A percentile compares a stretch with the other conserved stretches of the same genome.
Evolutionary conservation across 1,284 basidiomycete genomes (phyloP).

Genomic region (Cutaneotrichosporon cutaneum): DNA sequence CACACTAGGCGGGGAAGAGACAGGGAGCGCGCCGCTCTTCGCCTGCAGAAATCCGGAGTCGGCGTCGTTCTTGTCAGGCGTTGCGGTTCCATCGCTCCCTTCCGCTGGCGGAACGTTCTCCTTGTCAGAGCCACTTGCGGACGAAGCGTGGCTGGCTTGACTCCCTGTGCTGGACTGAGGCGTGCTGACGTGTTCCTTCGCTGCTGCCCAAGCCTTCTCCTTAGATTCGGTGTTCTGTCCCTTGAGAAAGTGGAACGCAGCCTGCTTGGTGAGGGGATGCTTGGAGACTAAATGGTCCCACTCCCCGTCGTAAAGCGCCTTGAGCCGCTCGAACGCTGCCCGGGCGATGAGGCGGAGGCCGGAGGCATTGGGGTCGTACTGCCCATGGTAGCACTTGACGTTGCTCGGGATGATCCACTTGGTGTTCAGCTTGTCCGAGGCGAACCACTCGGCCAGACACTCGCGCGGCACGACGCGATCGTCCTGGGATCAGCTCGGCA

Average conservation of each 20-base stretch:
- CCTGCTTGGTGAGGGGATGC: background rate
- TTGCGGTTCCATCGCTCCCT: background rate
- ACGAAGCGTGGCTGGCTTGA: background rate
- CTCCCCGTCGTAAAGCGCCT: background rate
- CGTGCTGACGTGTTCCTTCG: background rate
- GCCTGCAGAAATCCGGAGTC: background rate
- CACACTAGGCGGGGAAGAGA: background rate
- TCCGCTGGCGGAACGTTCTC: background rate
- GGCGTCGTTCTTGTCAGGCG: background rate
- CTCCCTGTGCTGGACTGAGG: background rate
- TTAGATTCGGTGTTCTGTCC: background rate
- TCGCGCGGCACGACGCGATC: conserved; percentile 37
- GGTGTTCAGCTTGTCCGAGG: conserved; percentile 19
- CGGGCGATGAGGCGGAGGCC: conserved; percentile 30
- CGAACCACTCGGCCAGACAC: conserved; percentile 33
- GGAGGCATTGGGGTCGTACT: conserved; percentile 26
- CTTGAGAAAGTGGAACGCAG: background rate
- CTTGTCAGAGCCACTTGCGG: background rate
- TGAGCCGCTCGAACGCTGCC: conserved; percentile 32
- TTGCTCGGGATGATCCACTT: conserved; percentile 25
- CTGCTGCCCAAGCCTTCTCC: background rate
- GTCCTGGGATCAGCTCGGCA: conserved; percentile 25
- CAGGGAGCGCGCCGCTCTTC: background rate
- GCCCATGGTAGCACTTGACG: conserved; percentile 33
- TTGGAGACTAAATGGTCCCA: background rate